These are phyloP conservation scores for Globisporangium polare DNA, from an alignment of 352 stramenopile species.

Conservation along the genomic window DNA sequence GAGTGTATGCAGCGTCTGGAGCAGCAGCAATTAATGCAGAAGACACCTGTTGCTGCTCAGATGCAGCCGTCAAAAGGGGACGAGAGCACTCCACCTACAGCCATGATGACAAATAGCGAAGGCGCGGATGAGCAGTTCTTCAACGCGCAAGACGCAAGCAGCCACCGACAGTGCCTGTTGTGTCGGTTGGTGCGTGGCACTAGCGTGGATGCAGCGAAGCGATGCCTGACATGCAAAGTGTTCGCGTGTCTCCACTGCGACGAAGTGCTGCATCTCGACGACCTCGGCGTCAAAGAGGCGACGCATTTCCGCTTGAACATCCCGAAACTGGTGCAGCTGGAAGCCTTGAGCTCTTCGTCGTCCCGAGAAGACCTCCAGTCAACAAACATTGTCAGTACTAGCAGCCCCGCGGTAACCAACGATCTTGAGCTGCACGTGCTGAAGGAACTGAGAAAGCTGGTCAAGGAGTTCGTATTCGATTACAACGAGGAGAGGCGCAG, in stretches of 20 bases:
- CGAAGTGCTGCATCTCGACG: slow-evolving; percentile 48
- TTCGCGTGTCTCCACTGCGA: slow-evolving; percentile 47
- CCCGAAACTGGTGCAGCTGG: neutral
- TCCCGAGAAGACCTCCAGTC: neutral
- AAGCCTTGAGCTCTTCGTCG: neutral
- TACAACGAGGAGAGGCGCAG: slow-evolving; percentile 12
- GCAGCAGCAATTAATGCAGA: slow-evolving; percentile 5
- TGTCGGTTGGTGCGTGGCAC: slow-evolving; percentile 25
- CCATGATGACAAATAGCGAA: neutral
- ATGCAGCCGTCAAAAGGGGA: neutral
- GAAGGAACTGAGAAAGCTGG: slow-evolving; percentile 23
- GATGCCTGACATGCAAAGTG: slow-evolving; percentile 45
- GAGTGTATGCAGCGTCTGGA: slow-evolving; percentile 21
- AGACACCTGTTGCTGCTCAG: neutral
- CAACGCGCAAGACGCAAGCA: neutral
- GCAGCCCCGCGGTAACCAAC: neutral
- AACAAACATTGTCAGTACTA: neutral
- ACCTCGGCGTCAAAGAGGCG: slow-evolving; percentile 51
- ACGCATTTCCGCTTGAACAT: slow-evolving; percentile 45
- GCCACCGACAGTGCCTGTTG: slow-evolving; percentile 22
- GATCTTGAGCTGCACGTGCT: slow-evolving; percentile 10
- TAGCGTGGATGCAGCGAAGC: slow-evolving; percentile 16
- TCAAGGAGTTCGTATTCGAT: slow-evolving; percentile 22
- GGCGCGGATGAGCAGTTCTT: too few species aligned
- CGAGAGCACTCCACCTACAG: neutral